Conservation (phyloP, 2,329 filamentous ascomycete species). For the Aspergillus fructus region DNA sequence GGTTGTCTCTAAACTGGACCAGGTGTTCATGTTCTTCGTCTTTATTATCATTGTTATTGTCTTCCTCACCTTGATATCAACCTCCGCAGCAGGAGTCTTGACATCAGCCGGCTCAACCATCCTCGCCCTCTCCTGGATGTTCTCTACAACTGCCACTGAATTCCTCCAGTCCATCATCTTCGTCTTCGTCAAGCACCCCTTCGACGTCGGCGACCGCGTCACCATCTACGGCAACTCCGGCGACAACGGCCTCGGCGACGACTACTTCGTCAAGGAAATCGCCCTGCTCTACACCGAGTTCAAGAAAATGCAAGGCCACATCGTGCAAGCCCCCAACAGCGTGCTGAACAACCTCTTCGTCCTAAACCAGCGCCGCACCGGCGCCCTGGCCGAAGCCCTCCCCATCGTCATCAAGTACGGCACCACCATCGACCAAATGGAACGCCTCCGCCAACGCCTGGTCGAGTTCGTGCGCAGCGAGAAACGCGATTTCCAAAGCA, state of each 20-base stretch:
- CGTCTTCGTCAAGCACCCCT: slow-evolving; percentile 95
- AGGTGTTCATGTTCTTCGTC: slow-evolving; percentile 86
- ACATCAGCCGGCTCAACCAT: slow-evolving; percentile 83
- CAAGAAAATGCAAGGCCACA: slow-evolving; percentile 97
- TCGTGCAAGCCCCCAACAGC: slow-evolving; percentile 93
- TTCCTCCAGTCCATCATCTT: slow-evolving; percentile 93
- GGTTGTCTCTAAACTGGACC: slow-evolving; percentile 84
- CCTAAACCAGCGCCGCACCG: slow-evolving; percentile 88
- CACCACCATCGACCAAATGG: slow-evolving; percentile 78
- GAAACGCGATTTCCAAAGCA: slow-evolving; percentile 84
- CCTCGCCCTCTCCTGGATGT: slow-evolving; percentile 88
- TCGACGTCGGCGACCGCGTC: slow-evolving; percentile 92
- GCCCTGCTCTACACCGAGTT: slow-evolving; percentile 93
- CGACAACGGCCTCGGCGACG: slow-evolving; percentile 73
- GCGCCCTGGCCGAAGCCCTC: slow-evolving; percentile 81
- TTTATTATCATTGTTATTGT: slow-evolving; percentile 77
- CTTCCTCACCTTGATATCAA: slow-evolving; percentile 84
- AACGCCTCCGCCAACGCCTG: slow-evolving; percentile 74
- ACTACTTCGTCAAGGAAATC: slow-evolving; percentile 96
- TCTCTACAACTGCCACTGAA: slow-evolving; percentile 89
- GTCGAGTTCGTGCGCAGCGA: slow-evolving; percentile 79
- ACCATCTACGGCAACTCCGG: slow-evolving; percentile 90
- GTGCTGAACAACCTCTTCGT: slow-evolving; percentile 92
- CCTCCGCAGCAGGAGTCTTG: slow-evolving; percentile 83
- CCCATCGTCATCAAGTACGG: slow-evolving; percentile 85